A percentile compares a stretch with the other conserved stretches of the same genome.
Conservation (phyloP, 225 moss, liverwort and hornwort genomes). For the Asterella californica region DNA sequence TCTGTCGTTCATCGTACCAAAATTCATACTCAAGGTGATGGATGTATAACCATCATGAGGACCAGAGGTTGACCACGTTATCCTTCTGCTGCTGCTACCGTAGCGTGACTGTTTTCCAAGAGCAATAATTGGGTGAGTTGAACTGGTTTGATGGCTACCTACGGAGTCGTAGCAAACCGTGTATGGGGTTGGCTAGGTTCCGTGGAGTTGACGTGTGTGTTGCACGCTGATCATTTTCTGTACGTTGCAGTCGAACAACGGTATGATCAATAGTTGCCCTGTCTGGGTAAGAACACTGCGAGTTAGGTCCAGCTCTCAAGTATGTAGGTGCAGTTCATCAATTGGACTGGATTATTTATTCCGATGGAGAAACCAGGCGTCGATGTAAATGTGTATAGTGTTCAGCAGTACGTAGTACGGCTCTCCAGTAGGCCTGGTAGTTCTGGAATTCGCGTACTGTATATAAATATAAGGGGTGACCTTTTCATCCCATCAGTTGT, state of each 20-base stretch:
- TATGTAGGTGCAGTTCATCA: neutral
- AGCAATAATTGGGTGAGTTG: neutral
- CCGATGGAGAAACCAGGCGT: neutral
- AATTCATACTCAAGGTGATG: conserved; percentile 84
- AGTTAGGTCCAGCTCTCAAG: neutral
- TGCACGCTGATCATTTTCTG: neutral
- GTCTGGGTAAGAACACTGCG: neutral
- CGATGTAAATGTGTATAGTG: neutral
- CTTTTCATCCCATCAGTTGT: neutral
- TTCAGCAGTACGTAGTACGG: neutral
- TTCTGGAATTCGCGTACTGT: neutral
- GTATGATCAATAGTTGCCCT: neutral
- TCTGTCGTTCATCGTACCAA: conserved; percentile 84
- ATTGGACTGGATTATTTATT: neutral
- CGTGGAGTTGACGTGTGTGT: neutral
- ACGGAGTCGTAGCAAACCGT: neutral
- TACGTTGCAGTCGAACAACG: neutral
- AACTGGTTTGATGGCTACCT: neutral
- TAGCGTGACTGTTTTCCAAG: neutral
- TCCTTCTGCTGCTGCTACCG: neutral
- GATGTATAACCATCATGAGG: conserved; percentile 83
- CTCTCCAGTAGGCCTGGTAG: neutral
- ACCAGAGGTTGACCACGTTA: conserved; percentile 54
- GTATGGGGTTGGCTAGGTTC: neutral
- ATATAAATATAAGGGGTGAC: neutral